Evolutionary conservation across 331 rosid genomes (phyloP), one percentile per base, ranked within the genome.

Genomic region (Spiraea crenata): DNA sequence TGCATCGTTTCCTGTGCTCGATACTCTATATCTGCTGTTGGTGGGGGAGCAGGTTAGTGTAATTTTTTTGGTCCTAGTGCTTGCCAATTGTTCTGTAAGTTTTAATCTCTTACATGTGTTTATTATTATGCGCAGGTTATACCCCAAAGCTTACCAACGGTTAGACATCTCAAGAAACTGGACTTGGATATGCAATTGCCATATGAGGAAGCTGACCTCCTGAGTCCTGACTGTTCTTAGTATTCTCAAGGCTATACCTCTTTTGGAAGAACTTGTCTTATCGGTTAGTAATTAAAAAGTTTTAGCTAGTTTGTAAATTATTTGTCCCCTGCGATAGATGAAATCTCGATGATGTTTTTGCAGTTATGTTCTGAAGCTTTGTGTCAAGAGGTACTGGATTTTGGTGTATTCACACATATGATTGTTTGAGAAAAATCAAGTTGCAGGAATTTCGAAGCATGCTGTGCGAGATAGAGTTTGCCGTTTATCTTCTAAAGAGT

Each of bases 221-320:
- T 19, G 44, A 4, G 38, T n/a, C n/a, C n/a, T n/a, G n/a, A n/a
- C n/a, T 17, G 63, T 58, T 58, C 19, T 58, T 17, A 58, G 35
- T 58, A 17, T 58, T 58, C 63, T 58, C 44, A 58, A 58, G 17
- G 42, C 63, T 35, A 58, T 44, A 58, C 63, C 63, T 6, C 4
- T 58, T 35, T 19, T 58, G 42, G 63, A 35, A 58, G 44, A 58
- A 58, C 44, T 34, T 58, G 63, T 58, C 11, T 0, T 58, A 35
- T 20, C 14, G 35, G 37, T 55, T 44, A 9, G 48, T 44, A 44
- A 44, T 44, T 44, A 9, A 9, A 44, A 44, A 44, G 48, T 9
- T 9, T 44, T 44, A 2, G 11, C 48, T 44, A 7, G 48, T 13
- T 9, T 44, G 48, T 4, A 44, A 44, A 44, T 44, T n/a, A n/a